Percentiles rank a stretch among this genome's conserved stretches.
Evolutionary conservation across 2,329 filamentous ascomycete species (phyloP).

Genomic region (Amesomyces nigricolor): DNA sequence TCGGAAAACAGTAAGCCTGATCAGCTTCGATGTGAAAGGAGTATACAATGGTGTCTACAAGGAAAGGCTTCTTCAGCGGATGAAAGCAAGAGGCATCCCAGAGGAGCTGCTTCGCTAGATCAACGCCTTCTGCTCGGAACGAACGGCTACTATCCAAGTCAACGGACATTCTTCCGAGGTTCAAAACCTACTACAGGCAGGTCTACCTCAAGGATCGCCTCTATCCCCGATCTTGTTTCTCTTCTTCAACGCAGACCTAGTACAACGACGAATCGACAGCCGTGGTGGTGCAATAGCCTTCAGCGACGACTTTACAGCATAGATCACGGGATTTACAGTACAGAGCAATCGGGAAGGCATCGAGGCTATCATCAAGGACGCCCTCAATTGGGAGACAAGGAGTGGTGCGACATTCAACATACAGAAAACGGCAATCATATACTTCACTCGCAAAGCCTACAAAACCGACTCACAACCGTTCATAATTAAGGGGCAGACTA

Average conservation of each 20-base stretch:
- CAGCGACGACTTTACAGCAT: conserved; percentile 28
- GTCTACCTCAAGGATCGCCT: conserved; percentile 11
- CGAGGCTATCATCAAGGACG: conserved; percentile 24
- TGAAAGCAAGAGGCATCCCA: conserved; percentile 8
- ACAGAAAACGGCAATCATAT: conserved; percentile 9
- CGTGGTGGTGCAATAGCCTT: conserved; percentile 25
- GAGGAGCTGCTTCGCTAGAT: conserved; percentile 6
- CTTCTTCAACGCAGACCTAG: conserved; percentile 36
- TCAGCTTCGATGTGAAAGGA: conserved; percentile 13
- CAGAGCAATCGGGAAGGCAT: conserved; percentile 25
- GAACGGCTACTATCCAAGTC: conserved; percentile 8
- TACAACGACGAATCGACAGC: conserved; percentile 31
- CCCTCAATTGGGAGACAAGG: conserved; percentile 25
- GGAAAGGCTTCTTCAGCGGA: background rate
- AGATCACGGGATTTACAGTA: conserved; percentile 23
- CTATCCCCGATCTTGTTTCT: conserved; percentile 20
- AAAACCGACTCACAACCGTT: no score
- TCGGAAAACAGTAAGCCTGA: conserved; percentile 5
- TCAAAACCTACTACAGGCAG: conserved; percentile 1
- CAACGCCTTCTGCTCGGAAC: conserved; percentile 8
- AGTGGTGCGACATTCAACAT: conserved; percentile 19
- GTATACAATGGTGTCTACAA: conserved; percentile 15
- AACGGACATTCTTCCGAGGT: conserved; percentile 3
- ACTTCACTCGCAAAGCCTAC: background rate
- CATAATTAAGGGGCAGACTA: no score